Evolutionary conservation across 768 basidiomycete species (phyloP).

Genomic region (Lepiota subincarnata): DNA sequence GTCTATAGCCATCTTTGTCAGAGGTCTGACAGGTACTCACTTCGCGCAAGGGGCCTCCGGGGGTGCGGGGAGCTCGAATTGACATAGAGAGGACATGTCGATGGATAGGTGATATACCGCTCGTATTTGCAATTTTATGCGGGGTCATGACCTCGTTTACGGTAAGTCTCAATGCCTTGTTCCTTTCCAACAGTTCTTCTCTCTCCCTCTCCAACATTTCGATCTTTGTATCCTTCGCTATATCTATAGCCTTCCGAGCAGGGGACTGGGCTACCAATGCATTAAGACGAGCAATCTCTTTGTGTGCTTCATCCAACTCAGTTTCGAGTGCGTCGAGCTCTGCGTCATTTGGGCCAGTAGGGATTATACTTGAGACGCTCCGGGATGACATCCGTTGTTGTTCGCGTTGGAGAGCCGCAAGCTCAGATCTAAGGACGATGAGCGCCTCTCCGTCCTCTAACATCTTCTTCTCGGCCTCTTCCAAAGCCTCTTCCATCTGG

Average conservation of each 20-base stretch:
- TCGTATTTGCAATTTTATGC: constrained; percentile 47
- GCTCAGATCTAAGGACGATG: constrained; percentile 44
- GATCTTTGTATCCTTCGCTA: constrained; percentile 71
- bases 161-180: constrained; percentile 53
- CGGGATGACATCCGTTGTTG: constrained; percentile 26
- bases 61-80: constrained; percentile 67
- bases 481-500: constrained; percentile 74
- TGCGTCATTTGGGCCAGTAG: constrained; percentile 37
- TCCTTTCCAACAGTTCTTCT: constrained; percentile 69
- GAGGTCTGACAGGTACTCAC: constrained; percentile 37
- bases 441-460: constrained; percentile 52
- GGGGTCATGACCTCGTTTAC: constrained; percentile 55
- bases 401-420: constrained; percentile 57
- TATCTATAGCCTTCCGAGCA: constrained; percentile 71
- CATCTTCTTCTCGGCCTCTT: constrained; percentile 72
- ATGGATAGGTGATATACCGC: constrained; percentile 73
- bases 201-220: constrained; percentile 74
- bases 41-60: constrained; percentile 73
- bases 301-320: constrained; percentile 74
- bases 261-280: constrained; percentile 67
- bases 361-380: constrained; percentile 1
- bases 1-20: not conserved
- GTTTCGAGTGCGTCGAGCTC: constrained; percentile 67
- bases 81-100: constrained; percentile 68
- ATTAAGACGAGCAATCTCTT: constrained; percentile 69